Evolutionary conservation across 225 moss, liverwort and hornwort species (phyloP), one percentile per base, ranked within the genome.

Genomic region (Physcomitrellopsis africana): DNA sequence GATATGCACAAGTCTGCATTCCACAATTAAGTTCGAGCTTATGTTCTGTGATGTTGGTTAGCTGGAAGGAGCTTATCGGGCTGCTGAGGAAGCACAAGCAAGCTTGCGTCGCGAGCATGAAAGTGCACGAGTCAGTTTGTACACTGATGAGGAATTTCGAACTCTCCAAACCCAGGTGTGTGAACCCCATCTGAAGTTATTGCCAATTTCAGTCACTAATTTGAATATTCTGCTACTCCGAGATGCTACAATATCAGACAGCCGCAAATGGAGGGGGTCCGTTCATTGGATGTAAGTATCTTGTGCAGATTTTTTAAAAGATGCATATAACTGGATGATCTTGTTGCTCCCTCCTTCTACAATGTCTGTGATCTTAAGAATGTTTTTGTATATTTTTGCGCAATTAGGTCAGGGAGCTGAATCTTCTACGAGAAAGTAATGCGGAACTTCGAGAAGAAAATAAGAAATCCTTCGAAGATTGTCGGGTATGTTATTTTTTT

Each of bases 401-500:
- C 49, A 26, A 73, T 32, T 82, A 97, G 96, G 92, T 97, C 63
- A 82, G 89, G 59, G 96, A 97, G 79, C 76, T 97, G 71, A 94
- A 94, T 74, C 86, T 97, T 22, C 68, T 97, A 65, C 86, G 96
- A 70, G 96, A 94, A 70, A 94, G 87, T 41, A 97, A 93, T 80
- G 83, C 94, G 37, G 94, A 94, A 55, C 94, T 99, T 74, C 88
- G 97, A 73, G 94, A 93, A 75, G 97, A 99, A 61, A 99, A 99
- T 70, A 91, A 90, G 69, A 94, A 91, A 55, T 90, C 87, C 58
- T 99, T 94, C 55, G 94, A 99, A 81, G 97, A 99, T 74, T 82
- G 87, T 76, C 93, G 89, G 84, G 96, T 91, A 45, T 81, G 81
- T 65, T 51, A 27, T 51, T 46, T 57, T 66, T 51, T 8, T 47